phyloP scores from a whole-genome alignment of 1,284 basidiomycete species.

The Malassezia sp. region DNA sequence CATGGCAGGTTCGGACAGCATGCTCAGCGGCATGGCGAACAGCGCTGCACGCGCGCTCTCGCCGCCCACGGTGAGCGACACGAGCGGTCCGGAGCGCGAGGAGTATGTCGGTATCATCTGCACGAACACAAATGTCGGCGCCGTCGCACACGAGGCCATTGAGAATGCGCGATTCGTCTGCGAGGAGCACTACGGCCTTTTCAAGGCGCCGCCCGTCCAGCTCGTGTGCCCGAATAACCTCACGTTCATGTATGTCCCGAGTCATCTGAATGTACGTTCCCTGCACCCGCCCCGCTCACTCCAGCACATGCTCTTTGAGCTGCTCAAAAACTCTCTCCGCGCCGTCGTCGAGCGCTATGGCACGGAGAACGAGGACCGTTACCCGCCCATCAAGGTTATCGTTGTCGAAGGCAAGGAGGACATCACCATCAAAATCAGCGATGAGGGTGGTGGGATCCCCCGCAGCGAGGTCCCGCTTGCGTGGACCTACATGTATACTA shows the following conservation, averaged over 20 bases:
- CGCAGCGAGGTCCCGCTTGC: slow-evolving; percentile 80
- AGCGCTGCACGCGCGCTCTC: slow-evolving; percentile 22
- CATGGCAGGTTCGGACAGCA: background rate
- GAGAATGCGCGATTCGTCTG: slow-evolving; percentile 97
- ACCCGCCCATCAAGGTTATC: slow-evolving; percentile 91
- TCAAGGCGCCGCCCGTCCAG: slow-evolving; percentile 90
- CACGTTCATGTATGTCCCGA: slow-evolving; percentile 88
- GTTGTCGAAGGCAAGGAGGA: slow-evolving; percentile 74
- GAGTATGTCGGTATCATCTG: slow-evolving; percentile 98
- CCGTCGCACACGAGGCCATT: slow-evolving; percentile 70
- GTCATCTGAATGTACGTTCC: slow-evolving; percentile 61
- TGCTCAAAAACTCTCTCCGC: slow-evolving; percentile 95
- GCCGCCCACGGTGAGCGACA: slow-evolving; percentile 12
- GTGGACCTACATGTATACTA: slow-evolving; percentile 98
- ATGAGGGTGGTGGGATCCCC: slow-evolving; percentile 92
- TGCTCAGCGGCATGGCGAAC: slow-evolving; percentile 1
- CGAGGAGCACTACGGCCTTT: slow-evolving; percentile 80
- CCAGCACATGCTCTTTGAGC: slow-evolving; percentile 96
- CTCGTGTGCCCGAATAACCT: slow-evolving; percentile 83
- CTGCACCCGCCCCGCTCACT: too few relatives aligned
- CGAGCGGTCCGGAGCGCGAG: slow-evolving; percentile 31
- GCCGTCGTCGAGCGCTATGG: slow-evolving; percentile 91
- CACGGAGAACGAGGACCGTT: slow-evolving; percentile 64
- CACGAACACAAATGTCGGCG: slow-evolving; percentile 58
- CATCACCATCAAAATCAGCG: slow-evolving; percentile 95